Evolutionary conservation across 2,329 filamentous ascomycete species (phyloP), one percentile per base, ranked within the genome.

Genomic region (Triangularia setosa): DNA sequence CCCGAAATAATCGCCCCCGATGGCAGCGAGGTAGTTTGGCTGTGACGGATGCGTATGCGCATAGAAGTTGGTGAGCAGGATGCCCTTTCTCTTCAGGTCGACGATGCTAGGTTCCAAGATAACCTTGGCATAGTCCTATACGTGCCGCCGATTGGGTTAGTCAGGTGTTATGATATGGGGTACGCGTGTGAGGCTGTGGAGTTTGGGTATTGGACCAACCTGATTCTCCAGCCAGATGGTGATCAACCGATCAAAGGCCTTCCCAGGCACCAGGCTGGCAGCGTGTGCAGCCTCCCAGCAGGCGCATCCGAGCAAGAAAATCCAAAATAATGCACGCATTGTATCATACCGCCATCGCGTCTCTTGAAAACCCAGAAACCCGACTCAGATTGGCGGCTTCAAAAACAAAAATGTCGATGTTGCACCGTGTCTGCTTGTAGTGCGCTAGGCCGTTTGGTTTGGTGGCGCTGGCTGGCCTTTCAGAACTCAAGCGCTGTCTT

Each of bases 1-100:
- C 1, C 81, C 81, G 66, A 81, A 83, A 69, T 80, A 81, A 68
- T 83, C 79, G 12, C 80, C 80, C 6, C 70, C 78, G 6, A 81
- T 73, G 33, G 79, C 78, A 5, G 80, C 79, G 11, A 82, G 71
- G 63, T 82, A 82, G 68, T 82, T 82, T 5, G 80, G 79, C 72
- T 82, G 80, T 67, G 75, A 78, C 1, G 78, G 77, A 62, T 78
- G 78, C 5, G 80, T 82, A n/a, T 80, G 75, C 6, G 78, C 79
- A 69, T 78, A 80, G 72, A 81, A 82, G 21, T 76, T 72, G 4
- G 77, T 79, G 54, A 81, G 74, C 16, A 78, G 67, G 64, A 83
- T 79, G 61, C 80, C 81, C 64, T 79, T 73, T 66, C 75, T 74
- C 65, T 75, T 77, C 48, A 83, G 71, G 48, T 77, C 77, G 28